A percentile compares a stretch with the other conserved stretches of the same genome.
Conservation (phyloP, 352 stramenopile species). For the Phytopythium aichiense region DNA sequence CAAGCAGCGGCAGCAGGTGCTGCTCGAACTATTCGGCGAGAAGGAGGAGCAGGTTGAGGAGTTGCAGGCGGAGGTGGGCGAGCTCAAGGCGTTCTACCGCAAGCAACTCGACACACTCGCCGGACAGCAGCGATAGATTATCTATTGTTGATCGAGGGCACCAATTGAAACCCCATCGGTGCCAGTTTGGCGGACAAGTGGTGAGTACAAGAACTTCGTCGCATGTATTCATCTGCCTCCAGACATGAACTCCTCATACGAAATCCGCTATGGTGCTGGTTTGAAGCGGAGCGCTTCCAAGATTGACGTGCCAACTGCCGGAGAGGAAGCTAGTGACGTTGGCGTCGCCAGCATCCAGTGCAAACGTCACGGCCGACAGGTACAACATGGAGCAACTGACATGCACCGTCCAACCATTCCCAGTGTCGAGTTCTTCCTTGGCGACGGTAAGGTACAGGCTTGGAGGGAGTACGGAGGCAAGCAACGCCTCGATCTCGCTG, state of each 20-base stretch:
- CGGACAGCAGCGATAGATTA: constrained; percentile 19
- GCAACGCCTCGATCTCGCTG: background rate
- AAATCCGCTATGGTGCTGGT: background rate
- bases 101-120: constrained; percentile 73
- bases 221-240: background rate
- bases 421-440: background rate
- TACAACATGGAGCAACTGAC: constrained; percentile 1
- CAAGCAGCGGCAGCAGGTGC: constrained; percentile 72
- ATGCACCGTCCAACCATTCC: background rate
- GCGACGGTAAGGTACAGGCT: background rate
- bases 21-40: constrained; percentile 81
- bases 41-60: constrained; percentile 87
- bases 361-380: background rate
- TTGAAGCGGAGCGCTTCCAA: background rate
- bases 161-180: no score
- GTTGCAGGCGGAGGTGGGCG: constrained; percentile 64
- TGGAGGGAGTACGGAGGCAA: background rate
- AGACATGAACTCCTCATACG: background rate
- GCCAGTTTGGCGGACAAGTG: no score
- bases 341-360: background rate
- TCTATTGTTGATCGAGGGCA: no score
- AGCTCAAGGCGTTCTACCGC: constrained; percentile 77
- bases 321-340: background rate
- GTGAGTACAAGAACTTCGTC: no score
- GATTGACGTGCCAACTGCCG: background rate